A percentile compares a stretch with the other conserved stretches of the same genome.
Conservation (phyloP, 139 green algal species). For the Chlorella sp. region DNA sequence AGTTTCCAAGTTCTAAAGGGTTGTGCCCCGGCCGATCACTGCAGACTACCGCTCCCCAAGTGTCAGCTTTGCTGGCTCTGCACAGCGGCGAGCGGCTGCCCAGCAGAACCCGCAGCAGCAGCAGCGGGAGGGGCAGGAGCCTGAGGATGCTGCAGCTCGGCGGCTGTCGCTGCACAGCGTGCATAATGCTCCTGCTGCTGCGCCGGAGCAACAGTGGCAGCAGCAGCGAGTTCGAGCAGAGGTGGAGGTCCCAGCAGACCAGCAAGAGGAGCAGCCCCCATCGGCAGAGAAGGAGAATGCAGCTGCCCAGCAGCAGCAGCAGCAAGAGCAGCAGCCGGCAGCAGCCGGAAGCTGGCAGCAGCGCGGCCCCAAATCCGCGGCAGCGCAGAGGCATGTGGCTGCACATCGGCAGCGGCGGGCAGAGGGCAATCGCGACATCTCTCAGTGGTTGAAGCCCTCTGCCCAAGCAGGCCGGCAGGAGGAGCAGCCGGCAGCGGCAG, state of each 20-base stretch:
- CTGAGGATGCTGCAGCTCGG: not conserved
- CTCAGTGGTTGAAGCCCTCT: not conserved
- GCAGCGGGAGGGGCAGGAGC: not conserved
- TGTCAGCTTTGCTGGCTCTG: not conserved
- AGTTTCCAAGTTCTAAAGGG: too few species aligned
- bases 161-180: slow-evolving; percentile 32
- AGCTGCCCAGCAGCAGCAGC: not conserved
- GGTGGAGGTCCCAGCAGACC: not conserved
- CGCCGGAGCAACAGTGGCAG: not conserved
- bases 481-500: not conserved
- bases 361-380: not conserved
- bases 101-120: slow-evolving; percentile 7
- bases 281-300: slow-evolving; percentile 5
- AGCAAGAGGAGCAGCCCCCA: not conserved
- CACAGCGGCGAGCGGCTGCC: not conserved
- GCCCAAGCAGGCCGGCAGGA: not conserved
- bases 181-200: not conserved
- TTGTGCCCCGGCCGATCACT: too few species aligned
- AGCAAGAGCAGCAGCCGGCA: not conserved
- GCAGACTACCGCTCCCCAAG: slow-evolving; percentile 30
- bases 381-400: not conserved
- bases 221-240: not conserved
- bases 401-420: not conserved
- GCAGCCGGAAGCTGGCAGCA: not conserved
- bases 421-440: not conserved